Percentiles rank a stretch among this genome's conserved stretches.
Evolutionary conservation across 805 yeast genomes (phyloP).

Genomic region (Kazachstania psychrophila): DNA sequence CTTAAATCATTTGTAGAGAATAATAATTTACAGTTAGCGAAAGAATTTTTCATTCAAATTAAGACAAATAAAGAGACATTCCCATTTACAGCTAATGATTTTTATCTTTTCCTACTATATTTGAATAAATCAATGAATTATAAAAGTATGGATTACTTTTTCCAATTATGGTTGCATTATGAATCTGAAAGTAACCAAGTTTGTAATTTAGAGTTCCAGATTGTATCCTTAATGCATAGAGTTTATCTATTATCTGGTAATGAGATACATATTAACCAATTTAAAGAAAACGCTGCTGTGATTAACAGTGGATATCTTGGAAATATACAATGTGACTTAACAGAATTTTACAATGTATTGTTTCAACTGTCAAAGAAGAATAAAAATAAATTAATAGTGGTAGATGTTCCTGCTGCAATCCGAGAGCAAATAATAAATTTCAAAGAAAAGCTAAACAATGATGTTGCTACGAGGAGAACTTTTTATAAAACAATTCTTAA

Average conservation of each 20-base stretch:
- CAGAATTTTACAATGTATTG: constrained; percentile 12
- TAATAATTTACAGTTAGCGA: constrained; percentile 22
- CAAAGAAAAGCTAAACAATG: constrained; percentile 1
- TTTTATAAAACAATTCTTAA: constrained; percentile 14
- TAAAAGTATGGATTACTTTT: constrained; percentile 14
- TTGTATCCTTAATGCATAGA: constrained; percentile 15
- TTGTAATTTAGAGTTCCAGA: not conserved
- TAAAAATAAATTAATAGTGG: not conserved
- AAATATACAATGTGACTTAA: constrained; percentile 11
- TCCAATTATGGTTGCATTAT: constrained; percentile 15
- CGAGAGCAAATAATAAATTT: constrained; percentile 1
- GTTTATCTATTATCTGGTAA: constrained; percentile 10
- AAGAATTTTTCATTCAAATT: constrained; percentile 25
- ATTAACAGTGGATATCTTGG: constrained; percentile 11
- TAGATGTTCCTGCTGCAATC: not conserved
- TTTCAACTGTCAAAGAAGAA: not conserved
- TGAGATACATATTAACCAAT: constrained; percentile 7
- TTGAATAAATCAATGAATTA: constrained; percentile 14
- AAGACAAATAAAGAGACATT: constrained; percentile 25
- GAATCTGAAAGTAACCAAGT: not conserved
- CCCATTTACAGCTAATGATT: constrained; percentile 14
- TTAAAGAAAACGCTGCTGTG: constrained; percentile 12
- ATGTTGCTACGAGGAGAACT: constrained; percentile 8
- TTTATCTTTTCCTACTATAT: constrained; percentile 14
- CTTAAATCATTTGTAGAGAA: constrained; percentile 22